phyloP scores from a whole-genome alignment of 2,329 filamentous ascomycete genomes.

The Apiospora marii region DNA sequence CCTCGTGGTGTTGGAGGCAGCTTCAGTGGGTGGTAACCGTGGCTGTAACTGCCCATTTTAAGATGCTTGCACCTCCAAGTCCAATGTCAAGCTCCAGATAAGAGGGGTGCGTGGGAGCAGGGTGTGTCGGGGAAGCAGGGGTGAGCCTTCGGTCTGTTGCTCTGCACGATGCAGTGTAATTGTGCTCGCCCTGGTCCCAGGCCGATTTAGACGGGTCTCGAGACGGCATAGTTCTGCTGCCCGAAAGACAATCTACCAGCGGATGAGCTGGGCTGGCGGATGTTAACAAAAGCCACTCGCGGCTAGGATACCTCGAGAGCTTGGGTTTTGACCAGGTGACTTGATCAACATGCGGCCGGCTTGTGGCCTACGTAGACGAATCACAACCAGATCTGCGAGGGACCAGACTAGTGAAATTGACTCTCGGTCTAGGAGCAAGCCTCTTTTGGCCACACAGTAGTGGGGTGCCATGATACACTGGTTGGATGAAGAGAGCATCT shows the following conservation, averaged over 20 bases:
- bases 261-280: background rate
- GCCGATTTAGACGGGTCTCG: background rate
- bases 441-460: background rate
- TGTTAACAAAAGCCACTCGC: background rate
- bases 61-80: background rate
- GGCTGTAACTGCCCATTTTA: background rate
- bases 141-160: background rate
- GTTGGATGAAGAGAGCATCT: background rate
- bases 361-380: background rate
- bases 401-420: background rate
- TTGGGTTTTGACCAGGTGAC: conserved; percentile 17
- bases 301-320: background rate
- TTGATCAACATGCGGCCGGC: background rate
- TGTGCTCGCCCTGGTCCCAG: background rate
- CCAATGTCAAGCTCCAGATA: background rate
- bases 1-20: background rate
- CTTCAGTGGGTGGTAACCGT: background rate
- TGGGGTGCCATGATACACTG: background rate
- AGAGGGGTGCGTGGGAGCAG: background rate
- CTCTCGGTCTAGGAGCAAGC: no score
- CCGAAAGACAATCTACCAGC: background rate
- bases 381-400: background rate
- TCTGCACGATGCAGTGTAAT: conserved; percentile 8
- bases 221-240: background rate
- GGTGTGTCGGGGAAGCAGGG: conserved; percentile 5